These are phyloP conservation scores for Macrolepiota dolichaula DNA, from an alignment of 768 basidiomycete species.

Conservation along the genomic window DNA sequence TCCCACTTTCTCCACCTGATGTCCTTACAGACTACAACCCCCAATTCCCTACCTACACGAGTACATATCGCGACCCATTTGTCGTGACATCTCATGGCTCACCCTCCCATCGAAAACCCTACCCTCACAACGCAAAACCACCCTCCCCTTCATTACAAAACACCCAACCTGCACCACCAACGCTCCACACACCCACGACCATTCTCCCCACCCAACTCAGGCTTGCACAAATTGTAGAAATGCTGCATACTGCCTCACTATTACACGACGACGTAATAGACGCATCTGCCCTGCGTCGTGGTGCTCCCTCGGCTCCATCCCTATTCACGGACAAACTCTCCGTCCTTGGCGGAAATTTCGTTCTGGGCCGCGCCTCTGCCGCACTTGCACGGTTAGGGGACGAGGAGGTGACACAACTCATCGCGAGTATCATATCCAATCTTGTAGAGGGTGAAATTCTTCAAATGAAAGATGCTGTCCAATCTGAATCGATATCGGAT, in stretches of 20 bases:
- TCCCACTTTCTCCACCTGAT: slow-evolving; percentile 65
- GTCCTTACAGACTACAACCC: slow-evolving; percentile 93
- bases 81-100: slow-evolving; percentile 29
- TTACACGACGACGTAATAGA: slow-evolving; percentile 96
- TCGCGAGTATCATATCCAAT: slow-evolving; percentile 83
- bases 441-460: slow-evolving; percentile 93
- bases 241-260: slow-evolving; percentile 96
- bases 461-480: slow-evolving; percentile 64
- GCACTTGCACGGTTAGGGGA: slow-evolving; percentile 80
- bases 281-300: slow-evolving; percentile 72
- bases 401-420: slow-evolving; percentile 83
- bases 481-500: slow-evolving; percentile 28
- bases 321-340: slow-evolving; percentile 87
- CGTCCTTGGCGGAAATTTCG: slow-evolving; percentile 87
- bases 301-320: slow-evolving; percentile 73
- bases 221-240: slow-evolving; percentile 93
- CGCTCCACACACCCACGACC: slow-evolving; percentile 11
- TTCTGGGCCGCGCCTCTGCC: slow-evolving; percentile 81
- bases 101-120: slow-evolving; percentile 26
- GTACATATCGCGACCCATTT: slow-evolving; percentile 46
- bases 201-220: slow-evolving; percentile 83
- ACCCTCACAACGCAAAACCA: slow-evolving; percentile 19
- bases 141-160: slow-evolving; percentile 6
- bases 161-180: not conserved
- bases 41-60: slow-evolving; percentile 58